Base-by-base conservation (phyloP, 83 land plant species). In the Picea abies region DNA sequence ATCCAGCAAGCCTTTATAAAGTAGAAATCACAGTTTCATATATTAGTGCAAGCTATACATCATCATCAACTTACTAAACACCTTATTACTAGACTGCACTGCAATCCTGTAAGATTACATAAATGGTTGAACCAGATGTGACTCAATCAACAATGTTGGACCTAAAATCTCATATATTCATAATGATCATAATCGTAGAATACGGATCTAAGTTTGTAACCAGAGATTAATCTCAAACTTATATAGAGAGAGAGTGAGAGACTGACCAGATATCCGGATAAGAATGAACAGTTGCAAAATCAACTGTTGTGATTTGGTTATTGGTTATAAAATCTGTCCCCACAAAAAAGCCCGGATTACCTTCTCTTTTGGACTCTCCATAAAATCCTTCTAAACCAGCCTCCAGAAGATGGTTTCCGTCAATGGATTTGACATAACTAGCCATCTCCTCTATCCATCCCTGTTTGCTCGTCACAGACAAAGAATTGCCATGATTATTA, bases 311-410 rank as follows among this genome's bases (percentile, higher is more conserved):
- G 37, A 85, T 47, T 26, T 70, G 85, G 76, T 90, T 82, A 80
- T 78, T 88, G 73, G 70, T 66, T 32, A 90, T 79, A 86, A 90
- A 90, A 41, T 90, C 92, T 60, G 92, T 88, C 20, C 93, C 93
- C 20, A 90, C 73, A 47, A 81, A 73, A 64, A 79, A 68, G 12
- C 80, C 80, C 1, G 94, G 93, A 84, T 90, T 90, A 12, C 91
- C 86, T 37, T 84, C 84, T 35, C 81, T 83, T 26, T 80, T 81
- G 12, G 87, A 81, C 4, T 88, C 85, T 26, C 94, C 89, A 76
- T 94, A 94, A 67, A 87, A 92, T 19, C 96, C 96, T 84, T 94
- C 96, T 80, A 90, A 60, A n/a, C 93, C 93, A 0, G 85, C 73
- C 32, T 80, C 86, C 19, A 91, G 76, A 56, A 91, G 82, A 76